phyloP scores from a whole-genome alignment of 345 rosid species.

The Boechera retrofracta region DNA sequence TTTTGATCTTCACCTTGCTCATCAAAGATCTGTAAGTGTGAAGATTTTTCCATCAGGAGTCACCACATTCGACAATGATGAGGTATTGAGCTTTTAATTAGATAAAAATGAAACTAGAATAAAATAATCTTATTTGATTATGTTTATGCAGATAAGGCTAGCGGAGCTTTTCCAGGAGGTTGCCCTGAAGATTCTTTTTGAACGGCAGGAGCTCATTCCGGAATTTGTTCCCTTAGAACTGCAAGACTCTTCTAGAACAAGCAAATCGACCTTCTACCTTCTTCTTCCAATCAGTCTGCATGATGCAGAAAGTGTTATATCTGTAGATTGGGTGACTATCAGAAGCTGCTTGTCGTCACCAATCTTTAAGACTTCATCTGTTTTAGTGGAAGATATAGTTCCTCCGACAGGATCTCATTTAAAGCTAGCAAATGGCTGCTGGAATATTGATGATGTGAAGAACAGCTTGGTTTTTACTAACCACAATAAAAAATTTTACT shows the following conservation, averaged over 20 bases:
- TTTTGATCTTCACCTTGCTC: conserved; percentile 87
- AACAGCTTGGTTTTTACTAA: conserved; percentile 75
- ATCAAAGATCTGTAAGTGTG: conserved; percentile 70
- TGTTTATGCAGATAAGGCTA: conserved; percentile 59
- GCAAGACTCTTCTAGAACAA: conserved; percentile 47
- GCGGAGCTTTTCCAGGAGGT: conserved; percentile 82
- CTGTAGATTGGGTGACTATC: conserved; percentile 69
- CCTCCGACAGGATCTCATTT: conserved; percentile 44
- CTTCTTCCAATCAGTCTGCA: conserved; percentile 69
- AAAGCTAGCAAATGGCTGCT: conserved; percentile 71
- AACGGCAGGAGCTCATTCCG: conserved; percentile 58
- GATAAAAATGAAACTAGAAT: conserved; percentile 2
- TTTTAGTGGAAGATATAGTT: conserved; percentile 38
- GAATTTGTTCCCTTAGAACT: conserved; percentile 65
- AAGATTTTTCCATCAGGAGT: conserved; percentile 61
- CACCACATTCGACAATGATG: conserved; percentile 53
- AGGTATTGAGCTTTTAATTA: conserved; percentile 54
- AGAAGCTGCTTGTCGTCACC: conserved; percentile 83
- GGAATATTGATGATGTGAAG: conserved; percentile 57
- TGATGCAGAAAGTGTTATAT: conserved; percentile 43
- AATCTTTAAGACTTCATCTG: conserved; percentile 56
- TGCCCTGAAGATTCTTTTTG: conserved; percentile 74
- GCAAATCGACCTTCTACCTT: conserved; percentile 69
- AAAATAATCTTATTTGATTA: conserved; percentile 26
- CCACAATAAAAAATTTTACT: conserved; percentile 65